Evolutionary conservation across 129 eudicot genomes (phyloP).

Genomic region (Deinandra increscens): DNA sequence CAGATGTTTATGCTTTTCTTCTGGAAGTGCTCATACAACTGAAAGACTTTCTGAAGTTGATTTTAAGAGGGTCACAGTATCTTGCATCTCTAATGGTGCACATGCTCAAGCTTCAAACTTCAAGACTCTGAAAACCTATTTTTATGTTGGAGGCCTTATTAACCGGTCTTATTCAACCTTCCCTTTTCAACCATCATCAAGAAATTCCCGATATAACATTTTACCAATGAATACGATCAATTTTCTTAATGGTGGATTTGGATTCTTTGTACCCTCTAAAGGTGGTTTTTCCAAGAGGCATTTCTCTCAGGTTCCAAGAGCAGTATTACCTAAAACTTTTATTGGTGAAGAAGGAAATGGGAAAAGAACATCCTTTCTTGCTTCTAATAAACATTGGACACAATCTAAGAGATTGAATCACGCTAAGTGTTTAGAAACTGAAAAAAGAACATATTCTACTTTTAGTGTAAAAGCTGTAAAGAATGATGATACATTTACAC

Average conservation of each 20-base stretch:
- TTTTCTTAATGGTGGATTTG: conserved; percentile 34
- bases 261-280: conserved; percentile 25
- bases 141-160: conserved; percentile 22
- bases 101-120: conserved; percentile 26
- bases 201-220: conserved; percentile 24
- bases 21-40: conserved; percentile 31
- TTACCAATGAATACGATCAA: conserved; percentile 24
- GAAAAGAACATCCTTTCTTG: conserved; percentile 22
- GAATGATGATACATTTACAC: conserved; percentile 21
- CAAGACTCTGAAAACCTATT: conserved; percentile 22
- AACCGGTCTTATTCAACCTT: conserved; percentile 32
- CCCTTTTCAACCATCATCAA: conserved; percentile 27
- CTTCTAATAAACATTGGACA: conserved; percentile 37
- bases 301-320: conserved; percentile 45
- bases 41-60: conserved; percentile 27
- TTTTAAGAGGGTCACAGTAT: conserved; percentile 32
- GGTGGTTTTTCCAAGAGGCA: conserved; percentile 32
- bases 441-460: conserved; percentile 13
- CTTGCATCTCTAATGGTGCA: conserved; percentile 19
- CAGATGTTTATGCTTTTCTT: conserved; percentile 29
- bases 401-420: conserved; percentile 38
- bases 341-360: conserved; percentile 26
- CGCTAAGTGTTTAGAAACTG: conserved; percentile 26
- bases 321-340: conserved; percentile 23
- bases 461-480: conserved; percentile 33